These are phyloP conservation scores for Letharia columbiana DNA, from an alignment of 495 filamentous ascomycete genomes.

Conservation along the genomic window DNA sequence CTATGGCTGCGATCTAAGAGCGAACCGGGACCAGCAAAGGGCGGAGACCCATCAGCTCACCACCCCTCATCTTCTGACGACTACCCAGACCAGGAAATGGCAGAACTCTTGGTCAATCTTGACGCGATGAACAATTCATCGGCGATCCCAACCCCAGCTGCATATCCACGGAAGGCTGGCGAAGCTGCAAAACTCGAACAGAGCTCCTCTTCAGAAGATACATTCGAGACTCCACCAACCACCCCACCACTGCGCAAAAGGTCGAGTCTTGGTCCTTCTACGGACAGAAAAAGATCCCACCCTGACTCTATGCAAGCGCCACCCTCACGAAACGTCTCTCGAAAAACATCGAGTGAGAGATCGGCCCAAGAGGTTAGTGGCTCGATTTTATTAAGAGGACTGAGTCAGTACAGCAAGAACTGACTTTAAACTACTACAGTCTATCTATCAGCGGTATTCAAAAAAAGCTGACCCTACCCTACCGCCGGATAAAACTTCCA, in stretches of 20 bases:
- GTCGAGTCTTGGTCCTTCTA: neutral
- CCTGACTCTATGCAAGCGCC: constrained; percentile 10
- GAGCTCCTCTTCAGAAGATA: constrained; percentile 6
- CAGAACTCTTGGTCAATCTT: neutral
- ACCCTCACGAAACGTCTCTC: constrained; percentile 12
- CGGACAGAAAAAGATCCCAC: constrained; percentile 6
- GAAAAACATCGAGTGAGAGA: neutral
- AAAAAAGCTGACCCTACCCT: neutral
- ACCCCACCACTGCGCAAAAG: constrained; percentile 9
- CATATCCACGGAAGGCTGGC: neutral
- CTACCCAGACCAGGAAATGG: constrained; percentile 10
- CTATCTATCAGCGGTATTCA: neutral
- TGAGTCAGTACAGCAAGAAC: neutral
- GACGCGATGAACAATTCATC: neutral
- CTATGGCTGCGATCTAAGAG: constrained; percentile 18
- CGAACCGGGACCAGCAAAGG: neutral
- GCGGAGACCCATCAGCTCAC: neutral
- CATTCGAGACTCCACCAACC: constrained; percentile 16
- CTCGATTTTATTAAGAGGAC: neutral
- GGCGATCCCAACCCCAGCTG: neutral
- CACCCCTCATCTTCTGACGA: constrained; percentile 17
- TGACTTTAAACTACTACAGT: neutral
- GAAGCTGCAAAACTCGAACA: neutral
- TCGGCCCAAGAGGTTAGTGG: neutral
- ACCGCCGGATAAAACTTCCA: neutral